These are phyloP conservation scores for Pseudoturritis turrita DNA, from an alignment of 345 rosid species.

Conservation along the genomic window DNA sequence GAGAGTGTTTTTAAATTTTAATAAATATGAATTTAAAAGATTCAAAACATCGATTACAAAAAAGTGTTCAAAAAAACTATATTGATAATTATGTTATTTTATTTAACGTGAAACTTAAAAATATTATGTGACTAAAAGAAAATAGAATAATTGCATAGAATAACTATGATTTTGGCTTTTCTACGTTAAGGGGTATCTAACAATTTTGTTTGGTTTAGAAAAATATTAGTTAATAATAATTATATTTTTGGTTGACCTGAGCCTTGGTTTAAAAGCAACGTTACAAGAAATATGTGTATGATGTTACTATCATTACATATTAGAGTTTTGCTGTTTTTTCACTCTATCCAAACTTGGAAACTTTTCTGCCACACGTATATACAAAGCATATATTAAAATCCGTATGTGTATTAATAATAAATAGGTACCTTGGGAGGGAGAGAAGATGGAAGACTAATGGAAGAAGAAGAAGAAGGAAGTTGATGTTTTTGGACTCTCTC, in stretches of 20 bases:
- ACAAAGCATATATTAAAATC: background rate
- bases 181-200: background rate
- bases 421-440: conserved; percentile 75
- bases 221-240: background rate
- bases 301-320: conserved; percentile 12
- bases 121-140: background rate
- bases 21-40: background rate
- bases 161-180: background rate
- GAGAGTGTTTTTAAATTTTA: background rate
- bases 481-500: conserved; percentile 44
- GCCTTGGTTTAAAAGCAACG: conserved; percentile 35
- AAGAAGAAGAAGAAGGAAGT: conserved; percentile 41
- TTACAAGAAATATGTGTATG: conserved; percentile 14
- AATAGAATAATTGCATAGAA: background rate
- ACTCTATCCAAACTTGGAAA: conserved; percentile 24
- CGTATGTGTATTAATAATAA: background rate
- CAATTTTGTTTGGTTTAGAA: background rate
- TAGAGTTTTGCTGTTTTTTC: conserved; percentile 8
- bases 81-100: background rate
- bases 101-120: background rate
- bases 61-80: background rate
- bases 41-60: background rate
- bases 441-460: conserved; percentile 52
- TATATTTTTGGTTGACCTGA: background rate
- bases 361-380: background rate